These are phyloP conservation scores for Avicennia marina DNA, from an alignment of 257 asterid genomes.

Conservation along the genomic window DNA sequence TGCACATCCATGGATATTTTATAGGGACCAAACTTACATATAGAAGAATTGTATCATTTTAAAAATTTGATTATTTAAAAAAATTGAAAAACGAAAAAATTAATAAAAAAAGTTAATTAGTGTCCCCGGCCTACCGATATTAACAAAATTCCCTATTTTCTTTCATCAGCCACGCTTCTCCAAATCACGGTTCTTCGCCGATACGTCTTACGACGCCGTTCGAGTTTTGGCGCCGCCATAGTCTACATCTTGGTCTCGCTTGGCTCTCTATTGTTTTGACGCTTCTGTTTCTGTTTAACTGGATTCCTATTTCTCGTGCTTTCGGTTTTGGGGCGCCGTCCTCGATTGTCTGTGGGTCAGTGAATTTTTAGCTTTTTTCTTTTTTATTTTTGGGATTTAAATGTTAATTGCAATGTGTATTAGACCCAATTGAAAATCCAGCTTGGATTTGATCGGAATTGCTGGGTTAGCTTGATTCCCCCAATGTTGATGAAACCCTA, in stretches of 20 bases:
- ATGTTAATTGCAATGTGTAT: slow-evolving; percentile 7
- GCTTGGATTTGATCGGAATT: slow-evolving; percentile 2
- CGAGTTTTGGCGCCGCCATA: slow-evolving; percentile 19
- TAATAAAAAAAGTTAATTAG: slow-evolving; percentile 4
- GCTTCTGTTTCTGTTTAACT: not conserved
- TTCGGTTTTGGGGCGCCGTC: slow-evolving; percentile 7
- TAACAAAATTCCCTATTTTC: slow-evolving; percentile 18
- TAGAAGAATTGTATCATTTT: no score
- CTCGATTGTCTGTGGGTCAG: slow-evolving; percentile 22
- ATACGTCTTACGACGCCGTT: slow-evolving; percentile 25
- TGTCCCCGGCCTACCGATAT: slow-evolving; percentile 10
- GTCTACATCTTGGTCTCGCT: not conserved
- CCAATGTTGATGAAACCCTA: slow-evolving; percentile 28
- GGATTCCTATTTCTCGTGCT: slow-evolving; percentile 5
- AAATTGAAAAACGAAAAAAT: not conserved
- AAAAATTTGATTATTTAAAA: no score
- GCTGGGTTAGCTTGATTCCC: slow-evolving; percentile 20
- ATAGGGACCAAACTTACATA: no score
- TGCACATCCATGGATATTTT: no score
- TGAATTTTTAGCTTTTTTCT: not conserved
- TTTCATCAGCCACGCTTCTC: slow-evolving; percentile 19
- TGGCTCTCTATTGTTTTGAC: not conserved
- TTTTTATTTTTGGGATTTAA: slow-evolving; percentile 15
- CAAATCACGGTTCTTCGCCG: slow-evolving; percentile 22
- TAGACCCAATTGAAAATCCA: slow-evolving; percentile 14